These are phyloP conservation scores for Casuarina glauca DNA, from an alignment of 306 rosid species.

Conservation along the genomic window DNA sequence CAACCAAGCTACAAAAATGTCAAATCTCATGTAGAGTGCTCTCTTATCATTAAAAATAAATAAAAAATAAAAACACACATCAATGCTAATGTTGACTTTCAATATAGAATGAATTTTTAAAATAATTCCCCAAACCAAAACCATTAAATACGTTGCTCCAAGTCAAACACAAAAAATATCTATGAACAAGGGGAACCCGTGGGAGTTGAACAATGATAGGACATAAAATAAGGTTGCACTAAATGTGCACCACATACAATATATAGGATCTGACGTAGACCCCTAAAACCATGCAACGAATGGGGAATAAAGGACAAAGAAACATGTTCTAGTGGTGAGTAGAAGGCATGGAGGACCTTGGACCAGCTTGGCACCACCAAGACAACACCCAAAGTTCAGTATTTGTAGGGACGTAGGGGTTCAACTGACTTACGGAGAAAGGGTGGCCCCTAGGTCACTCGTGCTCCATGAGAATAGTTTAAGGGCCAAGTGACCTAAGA, in stretches of 20 bases:
- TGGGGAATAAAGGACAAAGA: conserved; percentile 34
- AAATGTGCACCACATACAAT: conserved; percentile 21
- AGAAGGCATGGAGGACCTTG: neutral
- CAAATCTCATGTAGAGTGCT: neutral
- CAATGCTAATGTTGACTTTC: neutral
- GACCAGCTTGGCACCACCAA: conserved; percentile 29
- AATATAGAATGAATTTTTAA: neutral
- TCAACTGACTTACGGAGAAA: neutral
- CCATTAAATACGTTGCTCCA: neutral
- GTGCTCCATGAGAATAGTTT: neutral
- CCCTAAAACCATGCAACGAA: conserved; percentile 42
- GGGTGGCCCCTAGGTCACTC: conserved; percentile 17
- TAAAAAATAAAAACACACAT: neutral
- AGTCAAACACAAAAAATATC: neutral
- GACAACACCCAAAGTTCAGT: conserved; percentile 1
- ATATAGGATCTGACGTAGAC: conserved; percentile 31
- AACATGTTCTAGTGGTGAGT: neutral
- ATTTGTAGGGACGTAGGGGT: conserved; percentile 13
- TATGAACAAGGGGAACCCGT: neutral
- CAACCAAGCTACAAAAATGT: neutral
- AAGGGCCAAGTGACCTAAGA: neutral
- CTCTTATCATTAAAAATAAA: neutral
- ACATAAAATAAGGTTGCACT: conserved; percentile 4
- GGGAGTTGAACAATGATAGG: neutral
- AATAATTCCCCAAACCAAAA: neutral